Conservation (phyloP, 179 eudicot genomes). For the Beta corolliflora region DNA sequence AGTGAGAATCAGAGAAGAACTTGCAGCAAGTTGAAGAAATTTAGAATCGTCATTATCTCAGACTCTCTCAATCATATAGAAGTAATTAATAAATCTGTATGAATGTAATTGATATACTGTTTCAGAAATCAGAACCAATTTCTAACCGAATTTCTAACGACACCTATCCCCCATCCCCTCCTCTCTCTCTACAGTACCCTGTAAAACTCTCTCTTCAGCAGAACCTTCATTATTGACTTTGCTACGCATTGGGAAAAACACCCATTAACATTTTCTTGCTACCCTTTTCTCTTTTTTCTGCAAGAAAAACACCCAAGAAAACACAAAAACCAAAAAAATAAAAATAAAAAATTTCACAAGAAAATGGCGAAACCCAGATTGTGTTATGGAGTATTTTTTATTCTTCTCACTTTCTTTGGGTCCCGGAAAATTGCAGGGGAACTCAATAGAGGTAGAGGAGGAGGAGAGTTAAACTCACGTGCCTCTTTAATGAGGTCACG, state of each 20-base stretch:
- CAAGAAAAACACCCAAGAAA: too few species aligned
- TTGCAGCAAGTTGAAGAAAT: too few species aligned
- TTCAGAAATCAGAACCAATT: slow-evolving; percentile 7
- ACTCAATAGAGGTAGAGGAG: too few species aligned
- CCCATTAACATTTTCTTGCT: slow-evolving; percentile 5
- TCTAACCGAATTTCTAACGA: slow-evolving; percentile 19
- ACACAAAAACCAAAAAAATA: neutral
- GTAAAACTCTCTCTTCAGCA: neutral
- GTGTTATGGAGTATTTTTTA: neutral
- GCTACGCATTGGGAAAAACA: neutral
- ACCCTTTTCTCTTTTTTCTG: neutral
- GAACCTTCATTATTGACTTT: neutral
- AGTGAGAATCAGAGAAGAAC: too few species aligned
- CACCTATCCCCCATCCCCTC: neutral
- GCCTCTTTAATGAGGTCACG: too few species aligned
- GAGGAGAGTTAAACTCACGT: too few species aligned
- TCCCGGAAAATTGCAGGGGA: too few species aligned
- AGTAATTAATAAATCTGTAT: too few species aligned
- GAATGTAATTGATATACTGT: neutral
- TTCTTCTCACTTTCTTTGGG: slow-evolving; percentile 10
- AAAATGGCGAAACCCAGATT: slow-evolving; percentile 13
- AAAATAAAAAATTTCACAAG: neutral
- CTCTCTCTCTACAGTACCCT: neutral
- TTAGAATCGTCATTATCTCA: too few species aligned
- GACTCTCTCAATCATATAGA: too few species aligned